Percentiles rank a stretch among this genome's conserved stretches.
Evolutionary conservation across 2,329 filamentous ascomycete species (phyloP).

Genomic region (Diaporthe longicolla): DNA sequence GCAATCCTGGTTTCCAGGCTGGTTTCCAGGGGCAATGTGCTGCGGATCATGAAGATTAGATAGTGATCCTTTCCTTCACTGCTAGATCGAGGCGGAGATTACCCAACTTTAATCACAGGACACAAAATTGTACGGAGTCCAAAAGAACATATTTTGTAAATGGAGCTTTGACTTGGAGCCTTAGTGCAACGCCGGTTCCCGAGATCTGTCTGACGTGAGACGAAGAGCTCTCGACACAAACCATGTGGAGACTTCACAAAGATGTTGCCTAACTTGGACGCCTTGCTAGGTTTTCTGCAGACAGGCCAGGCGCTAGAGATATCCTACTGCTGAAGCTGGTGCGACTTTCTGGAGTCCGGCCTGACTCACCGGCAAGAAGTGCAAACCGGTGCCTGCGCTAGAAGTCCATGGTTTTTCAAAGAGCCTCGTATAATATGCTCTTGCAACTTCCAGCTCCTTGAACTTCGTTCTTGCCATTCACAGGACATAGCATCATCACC

Average conservation of each 20-base stretch:
- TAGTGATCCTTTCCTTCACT: slow-evolving; percentile 40
- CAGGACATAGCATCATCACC: neutral
- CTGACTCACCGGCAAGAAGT: neutral
- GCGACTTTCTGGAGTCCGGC: neutral
- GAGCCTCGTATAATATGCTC: neutral
- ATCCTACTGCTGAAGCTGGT: neutral
- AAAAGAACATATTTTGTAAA: slow-evolving; percentile 37
- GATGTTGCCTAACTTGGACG: neutral
- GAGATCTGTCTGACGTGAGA: neutral
- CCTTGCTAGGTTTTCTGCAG: neutral
- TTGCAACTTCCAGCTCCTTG: neutral
- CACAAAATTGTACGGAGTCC: slow-evolving; percentile 42
- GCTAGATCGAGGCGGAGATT: slow-evolving; percentile 41
- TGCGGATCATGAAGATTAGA: slow-evolving; percentile 39
- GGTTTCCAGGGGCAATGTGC: slow-evolving; percentile 10
- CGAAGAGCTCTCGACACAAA: neutral
- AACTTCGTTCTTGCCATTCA: neutral
- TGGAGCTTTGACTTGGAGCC: neutral
- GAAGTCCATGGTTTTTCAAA: neutral
- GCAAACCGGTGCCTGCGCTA: neutral
- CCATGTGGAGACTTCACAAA: neutral
- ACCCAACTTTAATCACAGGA: slow-evolving; percentile 43
- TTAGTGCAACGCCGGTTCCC: neutral
- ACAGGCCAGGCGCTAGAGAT: neutral
- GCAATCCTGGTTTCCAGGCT: slow-evolving; percentile 7